Evolutionary conservation across 257 asterid genomes (phyloP).

Genomic region (Oldenlandia corymbosa): DNA sequence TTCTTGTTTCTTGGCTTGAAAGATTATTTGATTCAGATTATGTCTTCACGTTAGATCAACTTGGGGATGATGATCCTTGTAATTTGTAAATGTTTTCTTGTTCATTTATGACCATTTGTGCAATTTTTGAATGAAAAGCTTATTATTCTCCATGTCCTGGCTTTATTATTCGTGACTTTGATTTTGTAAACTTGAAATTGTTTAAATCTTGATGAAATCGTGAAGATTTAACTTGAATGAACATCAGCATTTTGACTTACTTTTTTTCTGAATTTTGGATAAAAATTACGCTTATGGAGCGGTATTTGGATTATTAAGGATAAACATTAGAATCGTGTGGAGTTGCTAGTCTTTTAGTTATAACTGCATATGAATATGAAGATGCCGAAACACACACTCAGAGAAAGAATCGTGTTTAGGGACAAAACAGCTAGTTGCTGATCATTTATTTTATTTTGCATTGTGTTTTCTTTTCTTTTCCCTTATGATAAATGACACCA

Average conservation of each 20-base stretch:
- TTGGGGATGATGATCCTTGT: no score
- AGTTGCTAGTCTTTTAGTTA: background rate
- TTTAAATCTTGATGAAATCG: background rate
- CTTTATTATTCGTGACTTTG: background rate
- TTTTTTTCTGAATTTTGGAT: background rate
- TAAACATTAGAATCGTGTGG: background rate
- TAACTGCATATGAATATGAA: background rate
- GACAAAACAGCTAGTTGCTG: background rate
- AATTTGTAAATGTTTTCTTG: background rate
- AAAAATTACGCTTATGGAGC: background rate
- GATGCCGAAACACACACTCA: background rate
- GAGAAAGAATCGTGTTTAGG: background rate
- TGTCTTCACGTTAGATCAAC: no score
- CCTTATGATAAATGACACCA: background rate
- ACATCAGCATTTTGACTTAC: background rate
- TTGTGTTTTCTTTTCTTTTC: background rate
- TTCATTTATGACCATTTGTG: background rate
- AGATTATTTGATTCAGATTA: background rate
- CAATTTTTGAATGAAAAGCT: background rate
- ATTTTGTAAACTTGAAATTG: background rate
- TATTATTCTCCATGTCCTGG: background rate
- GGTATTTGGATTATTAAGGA: background rate
- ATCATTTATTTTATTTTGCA: background rate
- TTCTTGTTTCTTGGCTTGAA: background rate
- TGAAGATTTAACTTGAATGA: background rate